phyloP scores from a whole-genome alignment of 2,329 filamentous ascomycete genomes.

The Talaromyces pinophilus region DNA sequence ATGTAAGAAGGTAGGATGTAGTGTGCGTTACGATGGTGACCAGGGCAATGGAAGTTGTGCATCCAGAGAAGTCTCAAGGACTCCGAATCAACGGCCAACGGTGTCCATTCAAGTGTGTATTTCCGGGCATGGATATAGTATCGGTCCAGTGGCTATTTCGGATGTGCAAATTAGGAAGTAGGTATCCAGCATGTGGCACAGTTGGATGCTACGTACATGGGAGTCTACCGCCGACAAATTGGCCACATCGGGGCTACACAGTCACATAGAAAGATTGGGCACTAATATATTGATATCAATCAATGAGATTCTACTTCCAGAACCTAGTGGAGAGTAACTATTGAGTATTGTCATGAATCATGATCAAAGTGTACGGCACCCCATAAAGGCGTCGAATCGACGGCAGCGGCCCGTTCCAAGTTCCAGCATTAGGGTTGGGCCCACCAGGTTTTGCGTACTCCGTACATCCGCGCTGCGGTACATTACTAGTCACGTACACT shows the following conservation, averaged over 20 bases:
- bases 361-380: not conserved
- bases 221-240: not conserved
- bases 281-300: not conserved
- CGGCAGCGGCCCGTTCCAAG: constrained; percentile 3
- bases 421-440: constrained; percentile 5
- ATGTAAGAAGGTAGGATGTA: not conserved
- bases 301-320: not conserved
- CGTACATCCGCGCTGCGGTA: not conserved
- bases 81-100: not conserved
- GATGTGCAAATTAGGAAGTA: not conserved
- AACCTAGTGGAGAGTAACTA: not conserved
- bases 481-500: not conserved
- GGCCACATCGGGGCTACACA: not conserved
- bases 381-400: constrained; percentile 3
- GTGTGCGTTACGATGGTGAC: not conserved
- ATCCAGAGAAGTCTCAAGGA: not conserved
- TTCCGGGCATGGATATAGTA: not conserved
- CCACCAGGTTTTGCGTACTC: not conserved
- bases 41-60: not conserved
- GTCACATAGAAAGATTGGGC: not conserved
- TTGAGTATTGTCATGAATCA: not conserved
- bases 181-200: not conserved
- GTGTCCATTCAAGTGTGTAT: not conserved
- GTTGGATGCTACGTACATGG: not conserved
- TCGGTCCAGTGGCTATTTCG: not conserved